Conservation (phyloP, 2,329 filamentous ascomycete genomes). For the Nothopassalora personata region DNA sequence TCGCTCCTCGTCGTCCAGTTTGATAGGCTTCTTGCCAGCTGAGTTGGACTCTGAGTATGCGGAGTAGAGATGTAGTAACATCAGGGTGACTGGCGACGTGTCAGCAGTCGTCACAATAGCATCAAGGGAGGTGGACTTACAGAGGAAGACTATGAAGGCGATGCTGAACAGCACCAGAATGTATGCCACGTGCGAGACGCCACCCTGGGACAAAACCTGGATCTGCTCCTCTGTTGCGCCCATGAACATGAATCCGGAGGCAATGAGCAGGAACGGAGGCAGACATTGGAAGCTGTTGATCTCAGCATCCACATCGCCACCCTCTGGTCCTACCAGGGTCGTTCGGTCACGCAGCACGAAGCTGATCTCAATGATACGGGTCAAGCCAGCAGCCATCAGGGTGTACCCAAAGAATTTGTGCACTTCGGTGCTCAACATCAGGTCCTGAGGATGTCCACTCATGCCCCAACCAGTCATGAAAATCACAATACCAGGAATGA, state of each 20-base stretch:
- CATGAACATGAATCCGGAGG: slow-evolving; percentile 95
- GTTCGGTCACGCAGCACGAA: slow-evolving; percentile 75
- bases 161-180: slow-evolving; percentile 87
- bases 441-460: slow-evolving; percentile 80
- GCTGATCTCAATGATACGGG: slow-evolving; percentile 82
- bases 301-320: slow-evolving; percentile 31
- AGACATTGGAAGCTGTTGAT: slow-evolving; percentile 48
- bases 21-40: slow-evolving; percentile 33
- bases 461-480: slow-evolving; percentile 92
- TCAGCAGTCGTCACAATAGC: neutral
- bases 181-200: slow-evolving; percentile 85
- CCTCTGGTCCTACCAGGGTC: slow-evolving; percentile 26
- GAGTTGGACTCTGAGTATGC: slow-evolving; percentile 47
- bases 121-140: slow-evolving; percentile 40
- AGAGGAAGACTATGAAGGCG: slow-evolving; percentile 85
- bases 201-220: slow-evolving; percentile 64
- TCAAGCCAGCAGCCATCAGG: slow-evolving; percentile 80
- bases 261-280: slow-evolving; percentile 62
- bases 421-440: slow-evolving; percentile 79
- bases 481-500: slow-evolving; percentile 87
- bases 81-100: slow-evolving; percentile 59
- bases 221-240: slow-evolving; percentile 96
- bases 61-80: slow-evolving; percentile 81
- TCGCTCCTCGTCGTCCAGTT: slow-evolving; percentile 27
- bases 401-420: slow-evolving; percentile 91